Base-by-base conservation (phyloP, 805 yeast genomes). In the Peterozyma xylosa region DNA sequence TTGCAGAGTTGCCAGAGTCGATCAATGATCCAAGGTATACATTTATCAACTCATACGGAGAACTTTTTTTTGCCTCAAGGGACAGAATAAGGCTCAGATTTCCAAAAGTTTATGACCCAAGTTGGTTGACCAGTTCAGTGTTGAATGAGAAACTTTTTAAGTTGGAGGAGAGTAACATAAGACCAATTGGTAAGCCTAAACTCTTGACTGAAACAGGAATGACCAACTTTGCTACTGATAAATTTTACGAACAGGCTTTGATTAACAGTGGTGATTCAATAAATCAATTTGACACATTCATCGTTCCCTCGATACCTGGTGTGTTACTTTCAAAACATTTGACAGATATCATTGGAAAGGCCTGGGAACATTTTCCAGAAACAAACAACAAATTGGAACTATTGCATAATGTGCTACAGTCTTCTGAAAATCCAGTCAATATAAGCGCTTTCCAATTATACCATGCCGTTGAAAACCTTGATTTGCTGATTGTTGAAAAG, bases 1-100 rank as follows among this genome's bases (percentile, higher is more conserved):
- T 84, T 32, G 78, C 72, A 1, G 73, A 68, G 21, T 58, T 75
- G 21, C 90, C 90, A 0, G 50, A 55, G 5, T 56, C 63, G 5
- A 55, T 73, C 2, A 63, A 64, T 14, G 81, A 79, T 38, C 74
- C 77, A 21, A 61, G 80, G 30, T 82, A 76, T 51, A 74, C 86
- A 0, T 70, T 80, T 47, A 64, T 79, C 41, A 72, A 74, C 43
- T 67, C 70, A 30, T 71, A 71, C 45, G 93, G 93, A 9, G 76
- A 71, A 38, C 59, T 84, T 13, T 52, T 63, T 2, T 81, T 73
- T 60, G 67, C 68, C 1, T 63, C 73, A 11, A 72, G 69, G 45
- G 57, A 64, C 15, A 57, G 61, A 13, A 68, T 82, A 42, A 63
- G 66, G 33, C 53, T 76, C 30, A 64, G 87, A 38, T 63, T 84